Base-by-base conservation (phyloP, 2,329 filamentous ascomycete species). In the Pleomassaria siparia region DNA sequence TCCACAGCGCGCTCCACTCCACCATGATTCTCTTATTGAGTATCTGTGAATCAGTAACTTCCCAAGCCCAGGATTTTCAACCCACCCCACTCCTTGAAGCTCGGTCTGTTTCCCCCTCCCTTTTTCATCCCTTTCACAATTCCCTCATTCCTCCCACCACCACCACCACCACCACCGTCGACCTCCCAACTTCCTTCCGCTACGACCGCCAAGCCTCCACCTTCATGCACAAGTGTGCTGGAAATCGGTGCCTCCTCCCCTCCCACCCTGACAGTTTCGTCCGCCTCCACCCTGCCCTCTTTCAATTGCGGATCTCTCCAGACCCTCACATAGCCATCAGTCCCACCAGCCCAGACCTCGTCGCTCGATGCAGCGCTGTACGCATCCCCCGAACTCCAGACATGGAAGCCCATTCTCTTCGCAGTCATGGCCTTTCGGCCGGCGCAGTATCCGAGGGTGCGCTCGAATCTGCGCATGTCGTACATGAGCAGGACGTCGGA, bases 311-410 rank as follows among this genome's bases (percentile, higher is more conserved):
- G 62, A 55, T 69, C 62, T 15, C 49, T 53, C 70, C 70, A 73
- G 7, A 71, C 68, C 47, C 79, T 71, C 45, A 81, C 71, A 15
- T 56, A 58, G 0, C 83, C 83, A 69, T 86, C 82, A 1, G 65
- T 74, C 0, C 81, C 82, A 9, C 83, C 83, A 37, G 71, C 75
- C 81, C 81, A 85, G 16, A 86, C 66, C 56, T 84, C n/a, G n/a
- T n/a, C 80, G 55, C 78, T 73, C 8, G 72, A 68, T 1, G 46
- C 16, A 0, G 39, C 46, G 51, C 28, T 56, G 51, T 10, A 64
- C 68, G 21, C 60, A 58, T 3, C 16, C 65, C 37, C 43, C 66
- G 51, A 64, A 33, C 52, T 60, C 50, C 72, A 70, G 4, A 85
- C 56, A 62, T 84, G 80, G 22, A 83, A 72, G 2, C 77, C 76